Conservation (phyloP, 1,139 yeast genomes). For the Candida glucosophila region DNA sequence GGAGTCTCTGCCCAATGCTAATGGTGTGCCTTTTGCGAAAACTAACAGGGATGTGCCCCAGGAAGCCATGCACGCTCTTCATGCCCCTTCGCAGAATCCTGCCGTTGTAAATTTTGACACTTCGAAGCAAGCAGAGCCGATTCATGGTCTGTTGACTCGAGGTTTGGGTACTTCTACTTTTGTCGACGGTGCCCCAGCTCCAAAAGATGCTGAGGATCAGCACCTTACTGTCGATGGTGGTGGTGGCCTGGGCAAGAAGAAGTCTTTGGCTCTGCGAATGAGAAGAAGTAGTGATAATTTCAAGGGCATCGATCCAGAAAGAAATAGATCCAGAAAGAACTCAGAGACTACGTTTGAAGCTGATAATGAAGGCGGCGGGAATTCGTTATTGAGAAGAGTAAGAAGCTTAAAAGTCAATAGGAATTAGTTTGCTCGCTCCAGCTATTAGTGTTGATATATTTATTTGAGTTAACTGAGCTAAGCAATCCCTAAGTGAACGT, state of each 20-base stretch:
- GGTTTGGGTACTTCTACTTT: slow-evolving; percentile 92
- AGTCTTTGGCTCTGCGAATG: slow-evolving; percentile 64
- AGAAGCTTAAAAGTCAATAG: slow-evolving; percentile 76
- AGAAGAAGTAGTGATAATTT: slow-evolving; percentile 38
- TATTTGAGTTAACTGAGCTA: too few species aligned
- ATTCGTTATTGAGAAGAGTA: slow-evolving; percentile 69
- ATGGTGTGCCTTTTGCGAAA: slow-evolving; percentile 7
- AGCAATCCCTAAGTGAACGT: too few species aligned
- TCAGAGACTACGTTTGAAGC: slow-evolving; percentile 17
- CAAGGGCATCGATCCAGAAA: too few species aligned
- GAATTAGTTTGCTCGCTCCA: too few species aligned
- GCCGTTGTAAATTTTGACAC: slow-evolving; percentile 66
- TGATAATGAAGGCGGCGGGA: slow-evolving; percentile 14
- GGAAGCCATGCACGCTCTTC: too few species aligned
- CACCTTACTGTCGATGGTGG: slow-evolving; percentile 15
- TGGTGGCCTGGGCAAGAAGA: slow-evolving; percentile 56
- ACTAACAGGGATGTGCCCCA: slow-evolving; percentile 13
- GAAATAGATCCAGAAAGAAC: slow-evolving; percentile 22
- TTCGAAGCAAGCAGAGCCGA: slow-evolving; percentile 54
- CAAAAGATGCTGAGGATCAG: slow-evolving; percentile 29
- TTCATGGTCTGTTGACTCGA: slow-evolving; percentile 77
- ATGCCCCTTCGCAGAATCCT: slow-evolving; percentile 38
- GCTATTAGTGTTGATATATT: too few species aligned
- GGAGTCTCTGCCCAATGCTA: slow-evolving; percentile 19
- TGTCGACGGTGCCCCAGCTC: slow-evolving; percentile 94